Conservation (phyloP, 192 early-diverging fungal genomes). For the Phlyctochytrium planicorne region DNA sequence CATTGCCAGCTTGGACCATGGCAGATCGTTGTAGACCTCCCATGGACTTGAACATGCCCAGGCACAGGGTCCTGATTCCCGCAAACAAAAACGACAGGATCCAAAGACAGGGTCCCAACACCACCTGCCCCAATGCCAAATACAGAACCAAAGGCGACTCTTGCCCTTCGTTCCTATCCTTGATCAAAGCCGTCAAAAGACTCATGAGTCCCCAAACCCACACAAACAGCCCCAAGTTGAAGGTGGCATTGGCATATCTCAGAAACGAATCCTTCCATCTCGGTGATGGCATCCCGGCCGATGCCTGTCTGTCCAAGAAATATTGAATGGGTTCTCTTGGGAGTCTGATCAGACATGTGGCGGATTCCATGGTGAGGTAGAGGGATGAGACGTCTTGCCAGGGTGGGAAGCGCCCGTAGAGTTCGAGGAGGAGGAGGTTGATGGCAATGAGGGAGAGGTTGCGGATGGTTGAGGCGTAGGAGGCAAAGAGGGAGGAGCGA, state of each 20-base stretch:
- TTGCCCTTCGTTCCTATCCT: neutral
- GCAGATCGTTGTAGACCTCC: no score
- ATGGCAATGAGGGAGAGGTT: neutral
- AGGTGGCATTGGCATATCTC: neutral
- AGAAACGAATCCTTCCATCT: neutral
- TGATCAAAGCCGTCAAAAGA: neutral
- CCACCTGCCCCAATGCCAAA: neutral
- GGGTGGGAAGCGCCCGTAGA: neutral
- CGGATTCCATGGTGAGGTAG: neutral
- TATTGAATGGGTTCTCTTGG: neutral
- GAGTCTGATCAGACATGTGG: neutral
- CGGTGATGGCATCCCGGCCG: neutral
- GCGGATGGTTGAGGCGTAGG: no score
- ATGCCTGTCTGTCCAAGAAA: neutral
- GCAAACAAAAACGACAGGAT: no score
- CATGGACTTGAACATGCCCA: no score
- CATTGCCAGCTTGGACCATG: no score
- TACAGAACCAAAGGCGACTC: neutral
- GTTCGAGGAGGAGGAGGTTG: neutral
- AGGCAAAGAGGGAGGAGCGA: neutral
- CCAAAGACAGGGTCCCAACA: neutral
- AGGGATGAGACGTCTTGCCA: neutral
- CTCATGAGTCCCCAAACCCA: neutral
- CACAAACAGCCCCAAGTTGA: neutral
- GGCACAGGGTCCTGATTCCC: no score